Conservation (phyloP, 768 basidiomycete genomes). For the Asterophora lycoperdoides region DNA sequence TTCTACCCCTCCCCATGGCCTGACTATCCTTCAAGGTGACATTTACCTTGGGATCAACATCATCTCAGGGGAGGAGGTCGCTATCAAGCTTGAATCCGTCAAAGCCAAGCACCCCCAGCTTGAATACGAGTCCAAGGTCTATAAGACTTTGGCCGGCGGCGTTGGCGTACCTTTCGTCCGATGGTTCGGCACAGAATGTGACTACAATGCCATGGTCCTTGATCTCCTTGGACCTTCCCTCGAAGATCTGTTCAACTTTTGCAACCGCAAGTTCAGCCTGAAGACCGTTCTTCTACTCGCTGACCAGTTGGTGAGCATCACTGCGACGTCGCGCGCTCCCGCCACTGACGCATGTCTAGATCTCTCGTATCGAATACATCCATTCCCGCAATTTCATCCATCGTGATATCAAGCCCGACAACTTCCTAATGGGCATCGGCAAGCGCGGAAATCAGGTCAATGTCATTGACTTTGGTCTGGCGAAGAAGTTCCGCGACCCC, state of each 20-base stretch:
- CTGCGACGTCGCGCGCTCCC: slow-evolving; percentile 6
- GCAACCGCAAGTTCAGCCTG: slow-evolving; percentile 95
- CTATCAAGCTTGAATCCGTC: slow-evolving; percentile 99
- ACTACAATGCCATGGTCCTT: slow-evolving; percentile 99
- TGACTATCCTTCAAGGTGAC: slow-evolving; percentile 57
- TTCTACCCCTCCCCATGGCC: slow-evolving; percentile 6
- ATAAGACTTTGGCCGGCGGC: slow-evolving; percentile 98
- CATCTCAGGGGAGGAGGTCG: slow-evolving; percentile 98
- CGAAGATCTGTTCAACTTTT: slow-evolving; percentile 91
- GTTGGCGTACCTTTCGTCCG: slow-evolving; percentile 98
- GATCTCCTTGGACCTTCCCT: slow-evolving; percentile 92
- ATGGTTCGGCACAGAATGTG: slow-evolving; percentile 94
- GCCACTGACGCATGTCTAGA: slow-evolving; percentile 44
- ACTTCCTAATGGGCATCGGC: slow-evolving; percentile 99
- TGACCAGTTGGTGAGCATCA: slow-evolving; percentile 78
- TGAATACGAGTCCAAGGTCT: slow-evolving; percentile 94
- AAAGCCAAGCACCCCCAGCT: slow-evolving; percentile 99
- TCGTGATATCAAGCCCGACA: slow-evolving; percentile 99
- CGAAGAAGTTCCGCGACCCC: slow-evolving; percentile 99
- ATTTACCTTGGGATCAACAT: slow-evolving; percentile 99
- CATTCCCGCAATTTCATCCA: slow-evolving; percentile 99
- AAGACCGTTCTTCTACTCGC: slow-evolving; percentile 97
- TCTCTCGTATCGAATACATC: slow-evolving; percentile 98
- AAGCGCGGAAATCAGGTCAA: slow-evolving; percentile 99
- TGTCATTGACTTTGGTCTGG: slow-evolving; percentile 95